Evolutionary conservation across 1,284 basidiomycete species (phyloP).

Genomic region (Microbotryum silenes-acaulis): DNA sequence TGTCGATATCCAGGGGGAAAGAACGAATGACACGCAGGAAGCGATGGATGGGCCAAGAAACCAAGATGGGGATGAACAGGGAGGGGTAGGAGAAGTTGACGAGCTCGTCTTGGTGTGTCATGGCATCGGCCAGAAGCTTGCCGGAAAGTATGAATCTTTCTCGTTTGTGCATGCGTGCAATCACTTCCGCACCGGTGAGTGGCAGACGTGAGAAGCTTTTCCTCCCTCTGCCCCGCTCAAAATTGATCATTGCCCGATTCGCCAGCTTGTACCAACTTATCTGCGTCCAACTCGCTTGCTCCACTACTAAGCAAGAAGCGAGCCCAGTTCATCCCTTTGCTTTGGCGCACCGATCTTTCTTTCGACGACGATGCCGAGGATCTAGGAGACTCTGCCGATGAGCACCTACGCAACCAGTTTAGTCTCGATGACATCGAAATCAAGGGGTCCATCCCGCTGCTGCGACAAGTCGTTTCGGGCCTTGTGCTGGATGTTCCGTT

Average conservation of each 20-base stretch:
- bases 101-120: constrained; percentile 37
- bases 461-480: constrained; percentile 37
- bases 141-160: constrained; percentile 34
- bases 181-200: constrained; percentile 25
- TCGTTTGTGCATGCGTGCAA: constrained; percentile 36
- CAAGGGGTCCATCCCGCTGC: constrained; percentile 33
- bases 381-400: constrained; percentile 23
- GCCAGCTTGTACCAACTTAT: constrained; percentile 20
- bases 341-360: constrained; percentile 35
- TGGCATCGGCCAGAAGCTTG: constrained; percentile 36
- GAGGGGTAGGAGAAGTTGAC: constrained; percentile 26
- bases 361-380: constrained; percentile 32
- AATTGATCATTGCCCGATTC: not conserved
- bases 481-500: constrained; percentile 40
- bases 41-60: constrained; percentile 24
- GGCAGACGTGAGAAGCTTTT: too few species aligned
- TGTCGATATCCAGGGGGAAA: constrained; percentile 6
- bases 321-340: constrained; percentile 36
- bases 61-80: constrained; percentile 13
- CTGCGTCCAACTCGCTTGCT: constrained; percentile 23
- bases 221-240: not conserved
- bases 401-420: constrained; percentile 33
- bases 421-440: constrained; percentile 33
- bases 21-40: constrained; percentile 25
- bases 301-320: constrained; percentile 31